Conservation (phyloP, 768 basidiomycete species). For the Trametes cubensis region DNA sequence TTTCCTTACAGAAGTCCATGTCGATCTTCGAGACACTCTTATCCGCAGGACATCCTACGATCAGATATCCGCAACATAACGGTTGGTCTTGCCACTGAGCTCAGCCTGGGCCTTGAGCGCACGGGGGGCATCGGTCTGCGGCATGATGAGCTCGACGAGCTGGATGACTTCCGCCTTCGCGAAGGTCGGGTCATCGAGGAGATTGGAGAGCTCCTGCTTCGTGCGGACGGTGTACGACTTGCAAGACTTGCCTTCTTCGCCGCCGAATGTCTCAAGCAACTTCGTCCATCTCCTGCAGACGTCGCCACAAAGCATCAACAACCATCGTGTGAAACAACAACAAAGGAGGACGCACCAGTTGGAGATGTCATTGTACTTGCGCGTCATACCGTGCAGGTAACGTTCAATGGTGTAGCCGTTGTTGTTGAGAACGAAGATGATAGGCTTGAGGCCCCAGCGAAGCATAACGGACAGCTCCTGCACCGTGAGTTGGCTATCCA, state of each 20-base stretch:
- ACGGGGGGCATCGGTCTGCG: slow-evolving; percentile 68
- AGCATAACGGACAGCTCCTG: slow-evolving; percentile 90
- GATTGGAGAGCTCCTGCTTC: slow-evolving; percentile 63
- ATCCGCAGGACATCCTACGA: not conserved
- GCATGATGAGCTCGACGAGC: slow-evolving; percentile 82
- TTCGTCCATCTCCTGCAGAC: slow-evolving; percentile 59
- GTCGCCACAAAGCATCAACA: not conserved
- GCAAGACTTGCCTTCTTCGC: slow-evolving; percentile 50
- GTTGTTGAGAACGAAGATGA: slow-evolving; percentile 84
- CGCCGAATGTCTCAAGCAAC: slow-evolving; percentile 63
- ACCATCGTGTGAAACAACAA: not conserved
- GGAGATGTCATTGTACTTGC: slow-evolving; percentile 86
- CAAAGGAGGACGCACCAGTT: slow-evolving; percentile 53
- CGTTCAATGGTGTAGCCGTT: slow-evolving; percentile 88
- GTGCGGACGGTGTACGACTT: slow-evolving; percentile 69
- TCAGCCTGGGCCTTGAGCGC: slow-evolving; percentile 60
- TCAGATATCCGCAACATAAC: slow-evolving; percentile 36
- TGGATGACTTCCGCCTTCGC: slow-evolving; percentile 67
- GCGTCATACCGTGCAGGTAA: slow-evolving; percentile 67
- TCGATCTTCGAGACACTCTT: not conserved
- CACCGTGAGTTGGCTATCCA: slow-evolving; percentile 68
- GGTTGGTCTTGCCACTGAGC: slow-evolving; percentile 53
- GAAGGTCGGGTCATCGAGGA: slow-evolving; percentile 69
- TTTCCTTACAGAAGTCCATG: not conserved
- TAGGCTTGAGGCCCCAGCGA: slow-evolving; percentile 68